Percentiles rank a stretch among this genome's conserved stretches.
Conservation (phyloP, 108 stramenopile species). For the Pseudonitzschia multiseries region DNA sequence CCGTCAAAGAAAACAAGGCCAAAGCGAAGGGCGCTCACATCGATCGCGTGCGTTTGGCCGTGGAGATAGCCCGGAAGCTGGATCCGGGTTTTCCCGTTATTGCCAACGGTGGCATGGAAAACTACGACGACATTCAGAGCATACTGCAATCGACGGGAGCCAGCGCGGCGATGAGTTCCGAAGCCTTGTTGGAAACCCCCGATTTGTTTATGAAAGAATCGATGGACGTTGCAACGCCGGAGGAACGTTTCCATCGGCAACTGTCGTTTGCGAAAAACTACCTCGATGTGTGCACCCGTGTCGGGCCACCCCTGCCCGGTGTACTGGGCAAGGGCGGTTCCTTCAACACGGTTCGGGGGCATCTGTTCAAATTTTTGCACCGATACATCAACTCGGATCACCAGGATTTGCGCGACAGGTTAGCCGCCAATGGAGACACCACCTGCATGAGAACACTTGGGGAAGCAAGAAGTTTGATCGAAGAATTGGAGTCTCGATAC, state of each 20-base stretch:
- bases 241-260: conserved; percentile 62
- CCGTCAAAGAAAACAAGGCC: conserved; percentile 88
- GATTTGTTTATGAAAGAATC: conserved; percentile 62
- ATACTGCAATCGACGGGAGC: conserved; percentile 75
- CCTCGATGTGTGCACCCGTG: conserved; percentile 60
- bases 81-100: conserved; percentile 76
- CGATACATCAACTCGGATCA: conserved; percentile 74
- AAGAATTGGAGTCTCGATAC: conserved; percentile 56
- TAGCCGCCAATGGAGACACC: conserved; percentile 38
- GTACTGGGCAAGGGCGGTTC: conserved; percentile 70
- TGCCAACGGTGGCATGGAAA: conserved; percentile 95
- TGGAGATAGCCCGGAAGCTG: conserved; percentile 44
- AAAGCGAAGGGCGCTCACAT: conserved; percentile 58
- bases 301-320: conserved; percentile 76
- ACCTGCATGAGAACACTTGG: conserved; percentile 29
- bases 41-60: conserved; percentile 52
- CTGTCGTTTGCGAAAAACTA: conserved; percentile 78
- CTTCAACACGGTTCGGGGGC: conserved; percentile 73
- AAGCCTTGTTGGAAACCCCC: conserved; percentile 92
- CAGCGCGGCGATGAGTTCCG: conserved; percentile 93
- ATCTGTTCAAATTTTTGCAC: conserved; percentile 92
- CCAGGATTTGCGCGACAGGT: conserved; percentile 66
- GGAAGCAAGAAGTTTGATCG: conserved; percentile 54
- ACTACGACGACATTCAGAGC: conserved; percentile 57
- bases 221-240: conserved; percentile 29